Conservation (phyloP, 2,329 filamentous ascomycete genomes). For the Cladophialophora chaetospira region DNA sequence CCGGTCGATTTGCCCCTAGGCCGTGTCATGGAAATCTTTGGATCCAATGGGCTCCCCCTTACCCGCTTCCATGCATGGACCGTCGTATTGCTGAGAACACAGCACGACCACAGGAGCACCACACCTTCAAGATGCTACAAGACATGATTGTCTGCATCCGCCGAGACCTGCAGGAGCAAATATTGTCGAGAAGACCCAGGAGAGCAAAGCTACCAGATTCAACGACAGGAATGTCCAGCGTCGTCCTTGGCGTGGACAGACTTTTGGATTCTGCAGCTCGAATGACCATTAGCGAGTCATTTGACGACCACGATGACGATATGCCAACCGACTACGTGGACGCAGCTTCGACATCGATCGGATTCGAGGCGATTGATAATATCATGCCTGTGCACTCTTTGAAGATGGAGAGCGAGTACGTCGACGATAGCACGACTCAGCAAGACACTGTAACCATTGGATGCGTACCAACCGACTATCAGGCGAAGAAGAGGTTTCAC, state of each 20-base stretch:
- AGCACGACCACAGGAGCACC: conserved; percentile 19
- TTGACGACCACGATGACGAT: no score
- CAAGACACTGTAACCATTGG: no score
- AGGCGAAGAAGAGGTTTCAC: no score
- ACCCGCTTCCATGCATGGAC: conserved; percentile 9
- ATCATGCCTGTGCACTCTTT: no score
- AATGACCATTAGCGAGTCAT: no score
- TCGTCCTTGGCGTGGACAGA: conserved; percentile 3
- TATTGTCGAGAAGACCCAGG: conserved; percentile 15
- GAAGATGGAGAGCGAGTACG: no score
- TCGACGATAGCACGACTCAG: no score
- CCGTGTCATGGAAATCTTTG: conserved; percentile 37
- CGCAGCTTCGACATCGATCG: no score
- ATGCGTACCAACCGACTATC: no score
- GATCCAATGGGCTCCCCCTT: conserved; percentile 37
- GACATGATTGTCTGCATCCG: conserved; percentile 19
- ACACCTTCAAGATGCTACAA: conserved; percentile 22
- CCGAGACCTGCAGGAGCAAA: conserved; percentile 20
- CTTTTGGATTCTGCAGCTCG: no score
- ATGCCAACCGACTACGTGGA: no score
- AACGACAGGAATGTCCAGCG: conserved; percentile 23
- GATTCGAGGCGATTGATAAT: no score
- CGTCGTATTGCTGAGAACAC: background rate
- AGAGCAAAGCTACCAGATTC: conserved; percentile 17
- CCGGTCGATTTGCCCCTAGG: conserved; percentile 35